phyloP scores from a whole-genome alignment of 371 early-diverging fungal species.

The Circinella minor region DNA sequence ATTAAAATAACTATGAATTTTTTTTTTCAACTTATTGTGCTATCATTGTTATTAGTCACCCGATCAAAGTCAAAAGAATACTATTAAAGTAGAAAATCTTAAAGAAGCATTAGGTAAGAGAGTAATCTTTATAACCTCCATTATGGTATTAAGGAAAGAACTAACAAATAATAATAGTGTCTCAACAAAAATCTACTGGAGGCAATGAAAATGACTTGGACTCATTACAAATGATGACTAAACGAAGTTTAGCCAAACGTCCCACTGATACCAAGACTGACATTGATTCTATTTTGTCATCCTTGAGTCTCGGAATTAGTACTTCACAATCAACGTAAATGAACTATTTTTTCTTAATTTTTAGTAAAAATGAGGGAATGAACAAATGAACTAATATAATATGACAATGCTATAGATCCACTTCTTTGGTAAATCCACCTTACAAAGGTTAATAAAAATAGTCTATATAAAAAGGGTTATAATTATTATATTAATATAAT shows the following conservation, averaged over 20 bases:
- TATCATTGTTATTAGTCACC: conserved; percentile 18
- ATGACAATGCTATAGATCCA: background rate
- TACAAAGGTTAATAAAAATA: conserved; percentile 1
- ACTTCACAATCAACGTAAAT: conserved; percentile 24
- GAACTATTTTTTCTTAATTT: background rate
- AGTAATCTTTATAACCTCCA: too few relatives aligned
- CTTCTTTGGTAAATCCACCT: conserved; percentile 3
- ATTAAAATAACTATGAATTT: too few relatives aligned
- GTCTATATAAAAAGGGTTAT: conserved; percentile 3
- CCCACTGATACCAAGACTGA: conserved; percentile 34
- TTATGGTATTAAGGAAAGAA: too few relatives aligned
- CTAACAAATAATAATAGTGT: background rate
- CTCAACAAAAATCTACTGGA: conserved; percentile 12
- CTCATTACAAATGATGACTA: conserved; percentile 26
- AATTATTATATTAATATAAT: too few relatives aligned
- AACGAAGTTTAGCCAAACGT: conserved; percentile 28
- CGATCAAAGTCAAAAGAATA: conserved; percentile 26
- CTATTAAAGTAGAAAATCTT: conserved; percentile 56
- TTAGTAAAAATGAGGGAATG: background rate
- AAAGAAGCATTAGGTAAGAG: conserved; percentile 49
- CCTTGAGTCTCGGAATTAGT: conserved; percentile 33
- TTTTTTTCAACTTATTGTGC: too few relatives aligned
- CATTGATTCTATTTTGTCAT: conserved; percentile 46
- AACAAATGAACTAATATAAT: too few relatives aligned
- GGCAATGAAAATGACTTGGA: conserved; percentile 7